A percentile compares a stretch with the other conserved stretches of the same genome.
Evolutionary conservation across 306 rosid species (phyloP).

Genomic region (Sindora glabra): DNA sequence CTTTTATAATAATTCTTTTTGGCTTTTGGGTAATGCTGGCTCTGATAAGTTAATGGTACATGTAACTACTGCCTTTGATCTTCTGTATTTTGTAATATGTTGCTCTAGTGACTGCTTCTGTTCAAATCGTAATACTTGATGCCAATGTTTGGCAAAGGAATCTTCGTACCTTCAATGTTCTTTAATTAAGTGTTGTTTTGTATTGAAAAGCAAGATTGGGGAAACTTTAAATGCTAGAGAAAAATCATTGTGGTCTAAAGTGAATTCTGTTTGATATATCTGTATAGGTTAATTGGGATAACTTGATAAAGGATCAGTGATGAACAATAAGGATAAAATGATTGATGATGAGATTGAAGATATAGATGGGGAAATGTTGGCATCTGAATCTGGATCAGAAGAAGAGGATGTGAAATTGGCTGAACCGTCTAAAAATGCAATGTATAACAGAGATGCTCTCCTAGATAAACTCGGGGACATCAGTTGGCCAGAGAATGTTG

Average conservation of each 20-base stretch:
- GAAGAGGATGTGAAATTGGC: constrained; percentile 49
- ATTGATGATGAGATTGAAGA: constrained; percentile 17
- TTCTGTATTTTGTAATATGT: background rate
- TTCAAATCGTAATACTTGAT: background rate
- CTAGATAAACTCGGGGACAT: constrained; percentile 85
- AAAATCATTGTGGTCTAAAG: background rate
- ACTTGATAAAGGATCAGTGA: background rate
- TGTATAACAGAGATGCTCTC: constrained; percentile 57
- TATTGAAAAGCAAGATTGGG: background rate
- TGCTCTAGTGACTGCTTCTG: background rate
- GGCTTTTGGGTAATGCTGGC: too few relatives aligned
- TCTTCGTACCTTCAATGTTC: background rate
- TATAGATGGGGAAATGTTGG: constrained; percentile 27
- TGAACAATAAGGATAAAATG: constrained; percentile 16
- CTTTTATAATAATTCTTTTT: too few relatives aligned
- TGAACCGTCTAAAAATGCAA: constrained; percentile 61
- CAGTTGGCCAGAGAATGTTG: constrained; percentile 70
- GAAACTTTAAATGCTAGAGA: background rate
- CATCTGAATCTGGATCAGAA: constrained; percentile 41
- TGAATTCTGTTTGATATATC: background rate
- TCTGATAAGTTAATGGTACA: background rate
- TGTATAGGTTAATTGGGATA: constrained; percentile 49
- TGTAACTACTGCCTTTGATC: background rate
- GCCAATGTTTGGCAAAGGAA: background rate
- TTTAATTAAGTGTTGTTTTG: background rate